Base-by-base conservation (phyloP, 2,329 filamentous ascomycete species). In the Venturia oleaginea region DNA sequence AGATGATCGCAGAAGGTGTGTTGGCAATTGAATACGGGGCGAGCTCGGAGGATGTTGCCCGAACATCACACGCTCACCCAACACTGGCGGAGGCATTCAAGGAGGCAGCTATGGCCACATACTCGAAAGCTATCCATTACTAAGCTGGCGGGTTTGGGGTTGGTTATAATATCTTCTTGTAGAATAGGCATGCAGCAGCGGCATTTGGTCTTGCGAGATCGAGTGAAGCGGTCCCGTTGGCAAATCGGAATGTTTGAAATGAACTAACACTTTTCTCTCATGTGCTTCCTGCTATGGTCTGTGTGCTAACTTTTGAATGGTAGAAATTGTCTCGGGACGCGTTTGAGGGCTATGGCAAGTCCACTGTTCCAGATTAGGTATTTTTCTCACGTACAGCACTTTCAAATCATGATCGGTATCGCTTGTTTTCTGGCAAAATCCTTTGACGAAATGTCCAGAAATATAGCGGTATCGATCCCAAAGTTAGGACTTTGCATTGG, bases 1-100 rank as follows among this genome's bases (percentile, higher is more conserved):
- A 99, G 84, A 97, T 99, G 94, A 97, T 99, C 80, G 94, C 94
- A 2, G 94, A 99, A 81, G 94, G 89, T 69, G 94, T 92, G 15
- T 82, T 99, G 73, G 94, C 94, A 65, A 82, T 99, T 61, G 94
- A 99, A 81, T 99, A 99, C 74, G 94, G 94, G 69, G 94, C 94
- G 37, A 94, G 90, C 69, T 92, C 87, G 72, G 94, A 99, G 81
- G 94, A 97, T 77, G 91, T 96, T 74, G 92, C 89, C 67, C 17
- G 65, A 48, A 67, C 65, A 54, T 65, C 17, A 19, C 65, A 65
- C 32, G 94, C 94, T 64, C 94, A 99, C 80, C 94, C 94, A 65
- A 97, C 92, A 62, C 84, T 99, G 66, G 87, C 93, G 30, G 94
- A 99, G 82, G 94, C 94, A 55, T 97, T 99, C 85, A 99, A 99